Evolutionary conservation across 2,329 filamentous ascomycete species (phyloP).

Genomic region (Didymosphaeria variabile): DNA sequence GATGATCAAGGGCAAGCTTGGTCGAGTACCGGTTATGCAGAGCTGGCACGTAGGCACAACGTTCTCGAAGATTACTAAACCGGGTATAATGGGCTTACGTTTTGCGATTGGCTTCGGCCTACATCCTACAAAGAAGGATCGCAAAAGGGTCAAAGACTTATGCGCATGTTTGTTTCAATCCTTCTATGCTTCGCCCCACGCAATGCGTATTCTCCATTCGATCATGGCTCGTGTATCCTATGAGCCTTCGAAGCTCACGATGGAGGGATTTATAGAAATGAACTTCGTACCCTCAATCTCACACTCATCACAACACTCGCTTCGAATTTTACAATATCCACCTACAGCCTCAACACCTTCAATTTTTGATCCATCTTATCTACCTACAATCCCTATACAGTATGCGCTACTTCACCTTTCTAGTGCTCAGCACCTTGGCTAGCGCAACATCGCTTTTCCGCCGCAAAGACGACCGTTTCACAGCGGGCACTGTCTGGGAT

Average conservation of each 20-base stretch:
- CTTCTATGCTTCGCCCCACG: slow-evolving; percentile 3
- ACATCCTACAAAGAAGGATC: neutral
- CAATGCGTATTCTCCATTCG: slow-evolving; percentile 4
- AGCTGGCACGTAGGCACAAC: neutral
- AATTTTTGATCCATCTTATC: neutral
- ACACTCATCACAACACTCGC: neutral
- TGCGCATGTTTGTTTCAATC: slow-evolving; percentile 5
- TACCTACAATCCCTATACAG: neutral
- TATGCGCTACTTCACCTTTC: slow-evolving; percentile 1
- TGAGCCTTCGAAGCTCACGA: neutral
- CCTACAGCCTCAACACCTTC: neutral
- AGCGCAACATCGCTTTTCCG: slow-evolving; percentile 3
- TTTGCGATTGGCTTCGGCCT: neutral
- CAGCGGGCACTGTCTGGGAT: slow-evolving; percentile 8
- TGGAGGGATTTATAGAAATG: neutral
- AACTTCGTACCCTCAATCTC: neutral
- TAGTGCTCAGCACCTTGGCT: neutral
- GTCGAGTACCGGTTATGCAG: slow-evolving; percentile 4
- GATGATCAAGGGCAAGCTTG: slow-evolving; percentile 3
- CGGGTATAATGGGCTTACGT: neutral
- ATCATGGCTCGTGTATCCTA: neutral
- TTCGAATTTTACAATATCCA: neutral
- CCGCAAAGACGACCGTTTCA: neutral
- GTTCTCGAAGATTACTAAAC: neutral
- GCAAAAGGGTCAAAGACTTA: neutral